A percentile compares a stretch with the other conserved stretches of the same genome.
These are phyloP conservation scores for Xylariaceae sp. DNA, from an alignment of 2,329 filamentous ascomycete genomes.

Conservation along the genomic window DNA sequence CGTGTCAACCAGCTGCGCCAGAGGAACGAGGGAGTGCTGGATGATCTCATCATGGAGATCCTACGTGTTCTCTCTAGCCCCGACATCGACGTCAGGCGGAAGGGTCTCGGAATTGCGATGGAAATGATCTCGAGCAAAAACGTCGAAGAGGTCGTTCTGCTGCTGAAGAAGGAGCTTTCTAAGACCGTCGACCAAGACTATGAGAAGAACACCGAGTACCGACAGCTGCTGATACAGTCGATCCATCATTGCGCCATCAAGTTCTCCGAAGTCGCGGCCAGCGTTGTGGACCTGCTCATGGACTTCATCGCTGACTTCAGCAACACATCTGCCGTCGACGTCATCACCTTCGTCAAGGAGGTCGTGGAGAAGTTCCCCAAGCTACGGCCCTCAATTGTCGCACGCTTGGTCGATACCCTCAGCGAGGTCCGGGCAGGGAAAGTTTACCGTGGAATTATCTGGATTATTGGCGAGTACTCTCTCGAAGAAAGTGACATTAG, in stretches of 20 bases:
- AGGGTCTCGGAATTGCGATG: slow-evolving; percentile 83
- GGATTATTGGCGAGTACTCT: slow-evolving; percentile 98
- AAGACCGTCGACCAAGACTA: slow-evolving; percentile 99
- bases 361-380: slow-evolving; percentile 97
- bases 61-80: slow-evolving; percentile 90
- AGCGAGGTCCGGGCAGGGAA: slow-evolving; percentile 94
- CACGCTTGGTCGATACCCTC: slow-evolving; percentile 82
- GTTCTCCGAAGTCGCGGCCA: slow-evolving; percentile 96
- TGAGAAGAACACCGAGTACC: slow-evolving; percentile 95
- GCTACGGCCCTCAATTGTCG: slow-evolving; percentile 80
- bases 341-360: slow-evolving; percentile 98
- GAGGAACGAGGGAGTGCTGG: slow-evolving; percentile 85
- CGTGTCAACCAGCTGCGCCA: slow-evolving; percentile 83
- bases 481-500: slow-evolving; percentile 90
- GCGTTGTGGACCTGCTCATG: slow-evolving; percentile 95
- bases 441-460: slow-evolving; percentile 92
- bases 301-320: slow-evolving; percentile 99
- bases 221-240: slow-evolving; percentile 89
- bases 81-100: slow-evolving; percentile 91
- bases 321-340: slow-evolving; percentile 92
- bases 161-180: slow-evolving; percentile 94
- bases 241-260: slow-evolving; percentile 99
- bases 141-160: slow-evolving; percentile 91
- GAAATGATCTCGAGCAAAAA: slow-evolving; percentile 99
- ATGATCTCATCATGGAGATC: slow-evolving; percentile 96